Conservation (phyloP, 371 early-diverging fungal genomes). For the Saksenaea vasiformis region DNA sequence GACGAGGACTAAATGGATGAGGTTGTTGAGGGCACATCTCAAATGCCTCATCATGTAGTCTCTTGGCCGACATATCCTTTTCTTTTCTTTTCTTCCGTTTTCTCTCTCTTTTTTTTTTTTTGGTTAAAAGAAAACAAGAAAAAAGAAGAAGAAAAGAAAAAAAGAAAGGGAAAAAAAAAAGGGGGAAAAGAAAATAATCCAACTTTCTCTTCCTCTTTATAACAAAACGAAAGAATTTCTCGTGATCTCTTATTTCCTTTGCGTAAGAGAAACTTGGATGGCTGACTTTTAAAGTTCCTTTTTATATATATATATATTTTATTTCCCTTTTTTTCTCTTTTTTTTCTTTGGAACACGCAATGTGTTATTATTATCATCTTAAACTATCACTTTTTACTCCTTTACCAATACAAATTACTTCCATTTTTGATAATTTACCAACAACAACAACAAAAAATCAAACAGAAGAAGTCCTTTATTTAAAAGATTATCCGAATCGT, state of each 20-base stretch:
- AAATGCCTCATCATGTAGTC: constrained; percentile 10
- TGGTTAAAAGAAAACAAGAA: neutral
- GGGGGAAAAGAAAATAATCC: neutral
- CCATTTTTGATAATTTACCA: constrained; percentile 13
- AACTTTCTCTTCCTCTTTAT: neutral
- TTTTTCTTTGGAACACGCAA: constrained; percentile 12
- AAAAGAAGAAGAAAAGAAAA: neutral
- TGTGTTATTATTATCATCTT: constrained; percentile 43
- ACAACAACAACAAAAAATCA: too few relatives aligned
- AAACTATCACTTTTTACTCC: constrained; percentile 39
- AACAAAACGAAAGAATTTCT: neutral
- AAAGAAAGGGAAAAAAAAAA: constrained; percentile 3
- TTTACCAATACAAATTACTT: neutral
- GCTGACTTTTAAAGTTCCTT: neutral
- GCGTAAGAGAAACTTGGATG: too few relatives aligned
- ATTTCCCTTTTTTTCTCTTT: neutral
- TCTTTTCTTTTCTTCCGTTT: too few relatives aligned
- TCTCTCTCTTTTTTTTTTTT: neutral
- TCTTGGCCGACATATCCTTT: neutral
- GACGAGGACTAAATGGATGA: neutral
- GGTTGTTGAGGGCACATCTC: constrained; percentile 1
- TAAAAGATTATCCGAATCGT: constrained; percentile 4
- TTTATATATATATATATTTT: neutral
- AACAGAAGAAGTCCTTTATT: neutral
- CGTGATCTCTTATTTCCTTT: too few relatives aligned